phyloP scores from a whole-genome alignment of 129 eudicot species.

The Saussurea involucrata region DNA sequence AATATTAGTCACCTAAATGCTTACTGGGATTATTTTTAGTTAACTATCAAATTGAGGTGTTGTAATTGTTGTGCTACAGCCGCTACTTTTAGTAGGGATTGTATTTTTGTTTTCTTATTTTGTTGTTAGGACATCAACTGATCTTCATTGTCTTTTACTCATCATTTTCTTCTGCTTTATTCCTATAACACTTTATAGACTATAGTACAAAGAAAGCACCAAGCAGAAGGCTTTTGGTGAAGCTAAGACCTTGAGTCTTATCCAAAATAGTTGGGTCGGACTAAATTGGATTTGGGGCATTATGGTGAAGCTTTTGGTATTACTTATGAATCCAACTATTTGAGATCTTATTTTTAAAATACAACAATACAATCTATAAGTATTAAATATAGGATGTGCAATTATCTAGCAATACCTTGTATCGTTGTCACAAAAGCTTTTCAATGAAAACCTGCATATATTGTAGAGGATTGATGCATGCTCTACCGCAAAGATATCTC shows the following conservation, averaged over 20 bases:
- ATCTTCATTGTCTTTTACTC: neutral
- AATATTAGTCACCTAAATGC: neutral
- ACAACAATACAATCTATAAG: neutral
- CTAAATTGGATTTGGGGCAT: neutral
- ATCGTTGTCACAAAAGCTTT: slow-evolving; percentile 30
- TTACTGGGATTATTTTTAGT: neutral
- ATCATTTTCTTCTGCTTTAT: neutral
- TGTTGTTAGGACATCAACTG: neutral
- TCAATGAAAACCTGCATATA: slow-evolving; percentile 60
- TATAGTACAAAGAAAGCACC: neutral
- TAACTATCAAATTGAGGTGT: neutral
- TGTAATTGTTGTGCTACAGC: neutral
- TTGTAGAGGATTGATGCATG: slow-evolving; percentile 66
- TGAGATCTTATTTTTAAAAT: neutral
- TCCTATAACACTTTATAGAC: neutral
- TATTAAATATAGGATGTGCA: neutral
- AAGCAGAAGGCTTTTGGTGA: neutral
- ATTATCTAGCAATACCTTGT: slow-evolving; percentile 47
- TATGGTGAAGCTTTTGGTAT: neutral
- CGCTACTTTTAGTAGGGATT: neutral
- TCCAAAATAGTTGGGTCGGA: neutral
- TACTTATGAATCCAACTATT: neutral
- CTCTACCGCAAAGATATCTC: slow-evolving; percentile 63
- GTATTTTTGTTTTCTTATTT: neutral
- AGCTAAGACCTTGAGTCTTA: neutral